A percentile compares a stretch with the other conserved stretches of the same genome.
phyloP scores from a whole-genome alignment of 805 yeast genomes.

The Ogataea siamensis region DNA sequence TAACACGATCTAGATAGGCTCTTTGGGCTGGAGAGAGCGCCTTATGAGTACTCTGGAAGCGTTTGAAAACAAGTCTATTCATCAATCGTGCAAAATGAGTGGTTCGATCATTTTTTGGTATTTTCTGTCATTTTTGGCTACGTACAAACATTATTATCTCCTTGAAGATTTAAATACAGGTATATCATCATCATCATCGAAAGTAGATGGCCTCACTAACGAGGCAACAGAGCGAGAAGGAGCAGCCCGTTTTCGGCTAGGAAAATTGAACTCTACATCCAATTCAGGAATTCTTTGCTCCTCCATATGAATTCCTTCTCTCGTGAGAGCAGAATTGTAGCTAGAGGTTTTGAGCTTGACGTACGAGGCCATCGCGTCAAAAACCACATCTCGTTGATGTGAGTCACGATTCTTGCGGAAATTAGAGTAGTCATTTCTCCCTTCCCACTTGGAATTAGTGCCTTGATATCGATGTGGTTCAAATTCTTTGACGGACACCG shows the following conservation, averaged over 20 bases:
- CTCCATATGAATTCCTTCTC: constrained; percentile 15
- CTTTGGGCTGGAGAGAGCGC: constrained; percentile 49
- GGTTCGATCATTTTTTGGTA: not conserved
- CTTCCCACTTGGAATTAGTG: constrained; percentile 14
- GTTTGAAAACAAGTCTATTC: constrained; percentile 3
- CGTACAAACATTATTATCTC: not conserved
- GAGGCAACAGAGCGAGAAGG: no score
- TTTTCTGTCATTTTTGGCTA: not conserved
- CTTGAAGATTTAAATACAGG: constrained; percentile 32
- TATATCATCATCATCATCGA: constrained; percentile 31
- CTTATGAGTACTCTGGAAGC: constrained; percentile 23
- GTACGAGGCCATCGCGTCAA: constrained; percentile 21
- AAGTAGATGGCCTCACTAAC: constrained; percentile 5
- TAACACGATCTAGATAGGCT: constrained; percentile 68
- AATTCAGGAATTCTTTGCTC: constrained; percentile 17
- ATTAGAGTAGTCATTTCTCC: constrained; percentile 17
- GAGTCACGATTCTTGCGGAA: constrained; percentile 14
- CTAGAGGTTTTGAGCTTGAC: constrained; percentile 14
- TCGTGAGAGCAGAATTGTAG: constrained; percentile 14
- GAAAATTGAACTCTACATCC: constrained; percentile 17
- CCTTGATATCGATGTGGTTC: constrained; percentile 12
- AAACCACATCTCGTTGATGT: constrained; percentile 14
- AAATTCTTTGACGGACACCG: constrained; percentile 1
- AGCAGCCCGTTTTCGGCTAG: constrained; percentile 6
- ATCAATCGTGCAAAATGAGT: not conserved